These are phyloP conservation scores for Talaromyces pinophilus DNA, from an alignment of 2,329 filamentous ascomycete species.

Conservation along the genomic window DNA sequence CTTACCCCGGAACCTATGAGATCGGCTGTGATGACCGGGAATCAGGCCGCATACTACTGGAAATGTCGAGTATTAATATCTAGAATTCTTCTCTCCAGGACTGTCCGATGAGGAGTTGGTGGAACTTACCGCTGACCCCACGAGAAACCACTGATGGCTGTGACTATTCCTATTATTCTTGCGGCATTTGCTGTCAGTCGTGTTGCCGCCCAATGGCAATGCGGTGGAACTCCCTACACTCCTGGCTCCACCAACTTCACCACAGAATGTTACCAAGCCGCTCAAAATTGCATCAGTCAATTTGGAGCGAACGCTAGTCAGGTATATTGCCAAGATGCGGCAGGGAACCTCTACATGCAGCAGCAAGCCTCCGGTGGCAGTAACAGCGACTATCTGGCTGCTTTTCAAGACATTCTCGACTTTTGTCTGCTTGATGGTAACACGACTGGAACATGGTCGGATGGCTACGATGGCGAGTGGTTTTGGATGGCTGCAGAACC, in stretches of 20 bases:
- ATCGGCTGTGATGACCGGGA: no score
- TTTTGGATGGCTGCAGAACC: slow-evolving; percentile 4
- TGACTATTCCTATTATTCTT: no score
- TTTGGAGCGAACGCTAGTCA: slow-evolving; percentile 11
- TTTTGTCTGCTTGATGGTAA: neutral
- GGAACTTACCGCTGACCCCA: no score
- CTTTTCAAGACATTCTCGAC: slow-evolving; percentile 5
- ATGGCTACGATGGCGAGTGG: slow-evolving; percentile 8
- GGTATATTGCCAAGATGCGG: neutral
- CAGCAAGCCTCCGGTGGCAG: neutral
- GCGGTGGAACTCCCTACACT: neutral
- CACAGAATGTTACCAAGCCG: slow-evolving; percentile 1
- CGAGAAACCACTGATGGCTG: no score
- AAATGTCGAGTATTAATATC: no score
- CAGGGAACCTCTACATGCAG: slow-evolving; percentile 6
- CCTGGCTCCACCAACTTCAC: slow-evolving; percentile 1
- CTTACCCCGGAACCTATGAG: no score
- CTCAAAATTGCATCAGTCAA: neutral
- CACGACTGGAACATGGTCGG: neutral
- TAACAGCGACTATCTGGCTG: neutral
- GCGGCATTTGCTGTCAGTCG: no score
- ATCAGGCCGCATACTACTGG: no score
- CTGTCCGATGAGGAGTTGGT: no score
- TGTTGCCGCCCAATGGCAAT: neutral
- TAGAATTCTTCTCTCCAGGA: no score